Conservation (phyloP, 257 asterid genomes). For the Solanum pinnatisectum region DNA sequence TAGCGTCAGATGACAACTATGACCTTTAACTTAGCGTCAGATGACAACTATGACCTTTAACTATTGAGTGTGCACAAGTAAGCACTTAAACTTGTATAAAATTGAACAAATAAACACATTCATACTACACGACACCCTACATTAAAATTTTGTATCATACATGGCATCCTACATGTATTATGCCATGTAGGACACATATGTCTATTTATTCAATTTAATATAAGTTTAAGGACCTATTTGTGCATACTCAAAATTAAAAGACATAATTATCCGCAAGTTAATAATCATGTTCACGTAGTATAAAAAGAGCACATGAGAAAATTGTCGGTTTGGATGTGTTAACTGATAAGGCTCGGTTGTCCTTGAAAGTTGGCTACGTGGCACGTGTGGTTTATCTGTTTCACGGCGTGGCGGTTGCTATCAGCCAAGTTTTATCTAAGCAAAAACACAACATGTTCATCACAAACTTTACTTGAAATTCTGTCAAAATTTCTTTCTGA, state of each 20-base stretch:
- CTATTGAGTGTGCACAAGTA: no score
- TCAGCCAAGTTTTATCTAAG: background rate
- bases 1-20: rapidly evolving
- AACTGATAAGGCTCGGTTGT: conserved; percentile 4
- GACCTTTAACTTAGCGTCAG: no score
- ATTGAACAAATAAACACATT: no score
- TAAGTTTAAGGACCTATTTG: rapidly evolving
- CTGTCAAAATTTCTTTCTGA: background rate
- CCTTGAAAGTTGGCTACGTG: conserved; percentile 3
- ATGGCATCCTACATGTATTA: no score
- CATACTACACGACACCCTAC: no score
- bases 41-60: no score
- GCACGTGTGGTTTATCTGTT: background rate
- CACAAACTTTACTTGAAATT: background rate
- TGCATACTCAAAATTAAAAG: rapidly evolving
- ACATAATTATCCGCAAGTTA: rapidly evolving
- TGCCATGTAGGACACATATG: no score
- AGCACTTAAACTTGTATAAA: no score
- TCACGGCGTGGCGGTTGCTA: conserved; percentile 4
- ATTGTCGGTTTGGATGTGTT: background rate
- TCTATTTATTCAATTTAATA: no score
- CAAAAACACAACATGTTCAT: background rate
- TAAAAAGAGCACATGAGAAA: background rate
- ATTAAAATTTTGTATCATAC: no score
- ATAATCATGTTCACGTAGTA: no score